These are phyloP conservation scores for Suillus weaverae DNA, from an alignment of 768 basidiomycete genomes.

Conservation along the genomic window DNA sequence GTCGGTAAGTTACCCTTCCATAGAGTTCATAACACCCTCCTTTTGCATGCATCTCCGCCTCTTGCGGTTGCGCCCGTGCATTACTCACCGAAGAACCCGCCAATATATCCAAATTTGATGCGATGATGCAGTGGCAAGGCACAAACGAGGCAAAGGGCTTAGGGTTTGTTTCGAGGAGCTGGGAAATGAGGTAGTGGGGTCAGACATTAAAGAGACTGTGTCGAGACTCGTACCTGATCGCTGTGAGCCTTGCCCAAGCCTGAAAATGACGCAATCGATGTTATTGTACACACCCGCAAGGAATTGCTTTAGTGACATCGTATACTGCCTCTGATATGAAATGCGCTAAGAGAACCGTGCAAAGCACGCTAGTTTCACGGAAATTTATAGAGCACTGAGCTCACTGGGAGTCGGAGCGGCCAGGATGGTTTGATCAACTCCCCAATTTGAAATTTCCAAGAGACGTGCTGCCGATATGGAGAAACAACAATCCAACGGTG, in stretches of 20 bases:
- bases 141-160: slow-evolving; percentile 61
- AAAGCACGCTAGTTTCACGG: background rate
- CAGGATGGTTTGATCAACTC: background rate
- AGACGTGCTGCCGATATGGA: background rate
- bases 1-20: slow-evolving; percentile 41
- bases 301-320: slow-evolving; percentile 49
- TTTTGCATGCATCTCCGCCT: slow-evolving; percentile 41
- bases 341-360: slow-evolving; percentile 42
- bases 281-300: slow-evolving; percentile 54
- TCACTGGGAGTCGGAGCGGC: background rate
- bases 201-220: background rate
- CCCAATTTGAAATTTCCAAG: background rate
- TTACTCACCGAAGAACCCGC: slow-evolving; percentile 66
- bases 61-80: slow-evolving; percentile 37
- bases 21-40: slow-evolving; percentile 54
- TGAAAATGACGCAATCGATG: slow-evolving; percentile 32
- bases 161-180: slow-evolving; percentile 45
- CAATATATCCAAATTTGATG: slow-evolving; percentile 54
- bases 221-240: slow-evolving; percentile 49
- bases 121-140: slow-evolving; percentile 72
- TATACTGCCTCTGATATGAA: slow-evolving; percentile 58
- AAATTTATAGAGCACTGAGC: background rate
- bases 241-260: slow-evolving; percentile 44
- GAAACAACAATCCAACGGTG: background rate
- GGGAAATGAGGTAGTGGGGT: background rate